phyloP scores from a whole-genome alignment of 1,139 yeast species.

The Zygosaccharomyces pseudobailii region DNA sequence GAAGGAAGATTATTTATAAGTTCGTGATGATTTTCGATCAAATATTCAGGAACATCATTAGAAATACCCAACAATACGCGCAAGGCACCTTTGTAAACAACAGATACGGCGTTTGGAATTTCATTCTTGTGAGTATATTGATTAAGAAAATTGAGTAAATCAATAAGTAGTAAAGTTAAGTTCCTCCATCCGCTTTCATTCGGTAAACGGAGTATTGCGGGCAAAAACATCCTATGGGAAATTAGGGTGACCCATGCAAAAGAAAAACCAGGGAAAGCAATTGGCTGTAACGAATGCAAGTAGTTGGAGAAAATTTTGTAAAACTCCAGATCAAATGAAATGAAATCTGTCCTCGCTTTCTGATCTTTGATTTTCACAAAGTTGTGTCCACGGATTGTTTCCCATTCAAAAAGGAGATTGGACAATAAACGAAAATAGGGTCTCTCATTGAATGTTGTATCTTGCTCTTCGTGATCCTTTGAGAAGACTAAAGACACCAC shows the following conservation, averaged over 20 bases:
- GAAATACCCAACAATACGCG: constrained; percentile 73
- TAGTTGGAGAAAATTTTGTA: constrained; percentile 63
- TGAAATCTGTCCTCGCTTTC: constrained; percentile 31
- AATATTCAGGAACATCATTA: constrained; percentile 85
- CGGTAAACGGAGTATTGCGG: constrained; percentile 61
- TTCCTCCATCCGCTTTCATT: constrained; percentile 56
- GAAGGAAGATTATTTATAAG: constrained; percentile 69
- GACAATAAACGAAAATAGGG: constrained; percentile 89
- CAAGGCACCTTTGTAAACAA: constrained; percentile 80
- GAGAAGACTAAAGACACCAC: constrained; percentile 68
- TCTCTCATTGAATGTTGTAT: constrained; percentile 70
- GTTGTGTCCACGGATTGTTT: constrained; percentile 36
- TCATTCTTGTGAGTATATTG: constrained; percentile 42
- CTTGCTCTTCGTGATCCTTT: constrained; percentile 67
- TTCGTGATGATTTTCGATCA: constrained; percentile 75
- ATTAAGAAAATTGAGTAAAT: constrained; percentile 60
- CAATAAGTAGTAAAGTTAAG: constrained; percentile 57
- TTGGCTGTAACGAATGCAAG: constrained; percentile 74
- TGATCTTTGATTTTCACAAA: constrained; percentile 35
- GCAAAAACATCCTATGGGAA: constrained; percentile 87
- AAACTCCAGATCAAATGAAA: constrained; percentile 44
- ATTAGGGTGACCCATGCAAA: constrained; percentile 93
- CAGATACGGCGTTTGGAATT: constrained; percentile 63
- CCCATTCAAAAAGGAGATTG: constrained; percentile 70
- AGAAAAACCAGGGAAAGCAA: constrained; percentile 88